These are phyloP conservation scores for Nemania sp. DNA, from an alignment of 2,329 filamentous ascomycete species.

Conservation along the genomic window DNA sequence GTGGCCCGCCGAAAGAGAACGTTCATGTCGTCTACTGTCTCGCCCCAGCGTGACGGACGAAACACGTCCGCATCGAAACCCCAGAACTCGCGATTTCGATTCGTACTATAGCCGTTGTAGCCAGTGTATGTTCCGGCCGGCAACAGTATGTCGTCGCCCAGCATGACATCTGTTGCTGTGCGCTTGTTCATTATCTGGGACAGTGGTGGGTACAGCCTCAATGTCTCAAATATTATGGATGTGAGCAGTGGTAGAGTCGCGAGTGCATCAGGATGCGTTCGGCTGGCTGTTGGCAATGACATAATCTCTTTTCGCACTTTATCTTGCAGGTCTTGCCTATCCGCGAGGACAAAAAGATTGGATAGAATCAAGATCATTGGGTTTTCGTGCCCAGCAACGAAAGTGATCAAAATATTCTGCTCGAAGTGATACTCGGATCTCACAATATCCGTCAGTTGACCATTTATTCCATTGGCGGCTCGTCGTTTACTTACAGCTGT, in stretches of 20 bases:
- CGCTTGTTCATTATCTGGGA: slow-evolving; percentile 62
- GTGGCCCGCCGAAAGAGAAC: slow-evolving; percentile 52
- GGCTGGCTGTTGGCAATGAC: slow-evolving; percentile 27
- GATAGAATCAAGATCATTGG: slow-evolving; percentile 50
- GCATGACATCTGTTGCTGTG: slow-evolving; percentile 42
- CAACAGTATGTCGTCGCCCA: slow-evolving; percentile 51
- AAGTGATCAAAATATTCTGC: slow-evolving; percentile 56
- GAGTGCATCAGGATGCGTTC: slow-evolving; percentile 38
- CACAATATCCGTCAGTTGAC: slow-evolving; percentile 29
- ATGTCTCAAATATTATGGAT: slow-evolving; percentile 58
- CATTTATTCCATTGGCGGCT: background rate
- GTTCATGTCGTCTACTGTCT: slow-evolving; percentile 51
- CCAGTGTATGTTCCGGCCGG: slow-evolving; percentile 55
- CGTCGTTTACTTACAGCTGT: slow-evolving; percentile 12
- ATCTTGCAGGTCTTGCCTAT: slow-evolving; percentile 47
- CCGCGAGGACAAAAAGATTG: slow-evolving; percentile 27
- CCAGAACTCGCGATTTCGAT: slow-evolving; percentile 52
- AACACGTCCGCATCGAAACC: slow-evolving; percentile 53
- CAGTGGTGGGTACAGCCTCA: slow-evolving; percentile 63
- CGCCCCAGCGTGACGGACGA: slow-evolving; percentile 56
- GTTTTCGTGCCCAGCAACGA: slow-evolving; percentile 58
- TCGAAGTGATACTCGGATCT: slow-evolving; percentile 53
- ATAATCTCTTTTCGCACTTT: slow-evolving; percentile 51
- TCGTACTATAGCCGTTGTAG: slow-evolving; percentile 56
- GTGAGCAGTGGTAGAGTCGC: slow-evolving; percentile 57